phyloP scores from a whole-genome alignment of 306 rosid genomes.

The Quillaja saponaria region DNA sequence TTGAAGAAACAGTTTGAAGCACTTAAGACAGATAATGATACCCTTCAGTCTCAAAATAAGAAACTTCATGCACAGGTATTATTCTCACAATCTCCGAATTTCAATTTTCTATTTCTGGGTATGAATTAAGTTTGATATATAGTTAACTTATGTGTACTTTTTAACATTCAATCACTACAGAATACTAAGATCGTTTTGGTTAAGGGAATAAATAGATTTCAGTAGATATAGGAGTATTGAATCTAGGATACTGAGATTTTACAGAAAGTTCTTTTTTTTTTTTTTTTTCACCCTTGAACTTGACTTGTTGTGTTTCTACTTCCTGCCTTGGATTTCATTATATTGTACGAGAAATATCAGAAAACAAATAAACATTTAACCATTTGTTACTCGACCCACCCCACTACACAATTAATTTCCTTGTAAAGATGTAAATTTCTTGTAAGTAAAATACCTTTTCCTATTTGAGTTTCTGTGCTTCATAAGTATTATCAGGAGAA shows the following conservation, averaged over 20 bases:
- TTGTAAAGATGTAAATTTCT: background rate
- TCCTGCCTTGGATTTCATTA: background rate
- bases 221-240: background rate
- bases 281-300: background rate
- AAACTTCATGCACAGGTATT: slow-evolving; percentile 70
- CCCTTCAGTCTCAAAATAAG: slow-evolving; percentile 71
- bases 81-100: background rate
- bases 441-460: background rate
- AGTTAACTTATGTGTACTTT: no score
- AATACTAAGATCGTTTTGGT: no score
- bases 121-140: no score
- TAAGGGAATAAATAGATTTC: background rate
- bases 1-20: slow-evolving; percentile 83
- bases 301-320: background rate
- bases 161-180: no score
- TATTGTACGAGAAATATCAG: no score
- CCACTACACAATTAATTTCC: no score
- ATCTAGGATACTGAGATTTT: background rate
- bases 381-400: no score
- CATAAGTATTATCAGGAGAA: slow-evolving; percentile 27
- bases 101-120: background rate
- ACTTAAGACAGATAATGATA: slow-evolving; percentile 71
- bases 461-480: slow-evolving; percentile 25
- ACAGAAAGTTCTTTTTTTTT: background rate
- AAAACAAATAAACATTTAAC: no score